Evolutionary conservation across 306 rosid genomes (phyloP), one percentile per base, ranked within the genome.

Genomic region (Neltuma alba): DNA sequence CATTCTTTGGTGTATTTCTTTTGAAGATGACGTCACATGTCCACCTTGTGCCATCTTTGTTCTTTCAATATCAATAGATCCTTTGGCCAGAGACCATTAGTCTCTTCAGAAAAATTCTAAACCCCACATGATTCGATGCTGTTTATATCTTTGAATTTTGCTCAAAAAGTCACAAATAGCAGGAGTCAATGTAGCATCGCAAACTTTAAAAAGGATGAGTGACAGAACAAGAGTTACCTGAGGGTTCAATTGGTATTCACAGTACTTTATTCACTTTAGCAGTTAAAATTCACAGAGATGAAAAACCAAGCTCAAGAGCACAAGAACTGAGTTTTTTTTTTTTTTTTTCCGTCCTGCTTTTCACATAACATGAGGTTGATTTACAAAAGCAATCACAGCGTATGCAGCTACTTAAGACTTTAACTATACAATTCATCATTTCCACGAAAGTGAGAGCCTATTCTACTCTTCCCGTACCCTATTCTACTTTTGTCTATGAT

Each of bases 391-490:
- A 62, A 80, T 66, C 54, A 70, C 66, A 70, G 21, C 25, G 77
- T 70, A 79, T 81, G 77, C 86, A 9, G 14, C 28, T 48, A 5
- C 55, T 48, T 48, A 52, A 52, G 71, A 58, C 76, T 25, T 74
- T 36, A 79, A 78, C 91, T 86, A 81, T 85, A 88, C 91, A 91
- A 76, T 83, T 91, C 33, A 62, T 82, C 88, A 80, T 75, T 70
- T 71, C 72, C 44, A 76, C 83, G 71, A 89, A 75, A 84, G 84
- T 45, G 75, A 87, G 74, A 82, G 16, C 78, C 78, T 76, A 77
- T 57, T 71, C 77, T 81, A 73, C 52, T 72, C 57, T 50, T 5
- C 18, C 1, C 72, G 89, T 76, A 81, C 78, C 79, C 79, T 77
- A 77, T 58, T 75, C 78, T 81, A 76, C 80, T 82, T n/a, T 55